Conservation (phyloP, 257 asterid species). For the Fraxinus americana region DNA sequence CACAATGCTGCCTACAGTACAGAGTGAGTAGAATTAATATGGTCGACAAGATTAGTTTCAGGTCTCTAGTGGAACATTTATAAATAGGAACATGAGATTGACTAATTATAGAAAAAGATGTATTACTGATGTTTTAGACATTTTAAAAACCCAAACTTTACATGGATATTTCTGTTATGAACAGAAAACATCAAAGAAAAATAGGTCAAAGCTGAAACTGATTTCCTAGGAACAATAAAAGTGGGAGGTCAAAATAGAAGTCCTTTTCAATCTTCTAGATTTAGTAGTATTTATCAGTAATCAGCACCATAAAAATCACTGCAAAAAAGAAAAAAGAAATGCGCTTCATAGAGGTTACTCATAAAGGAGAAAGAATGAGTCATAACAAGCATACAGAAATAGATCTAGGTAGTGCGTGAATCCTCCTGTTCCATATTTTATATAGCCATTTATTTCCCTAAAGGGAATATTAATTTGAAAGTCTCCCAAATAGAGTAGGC, state of each 20-base stretch:
- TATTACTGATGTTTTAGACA: background rate
- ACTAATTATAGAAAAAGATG: background rate
- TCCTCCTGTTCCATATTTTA: conserved; percentile 14
- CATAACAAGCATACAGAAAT: conserved; percentile 9
- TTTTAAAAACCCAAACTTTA: background rate
- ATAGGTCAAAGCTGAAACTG: background rate
- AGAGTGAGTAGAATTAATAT: conserved; percentile 3
- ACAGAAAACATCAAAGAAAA: background rate
- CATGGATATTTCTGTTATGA: background rate
- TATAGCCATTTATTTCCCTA: conserved; percentile 7
- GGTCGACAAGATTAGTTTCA: conserved; percentile 15
- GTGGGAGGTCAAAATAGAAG: background rate
- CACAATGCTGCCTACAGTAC: conserved; percentile 85
- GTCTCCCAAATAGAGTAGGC: conserved; percentile 8
- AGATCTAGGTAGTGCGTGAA: background rate
- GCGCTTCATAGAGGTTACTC: conserved; percentile 4
- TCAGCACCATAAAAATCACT: background rate
- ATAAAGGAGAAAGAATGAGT: conserved; percentile 6
- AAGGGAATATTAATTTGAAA: conserved; percentile 11
- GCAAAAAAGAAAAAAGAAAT: background rate
- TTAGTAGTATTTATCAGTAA: background rate
- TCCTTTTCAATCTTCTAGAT: background rate
- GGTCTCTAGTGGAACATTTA: background rate
- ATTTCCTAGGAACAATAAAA: background rate
- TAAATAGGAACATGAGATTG: background rate